These are phyloP conservation scores for Massariosphaeria phaeospora DNA, from an alignment of 495 filamentous ascomycete genomes.

Conservation along the genomic window DNA sequence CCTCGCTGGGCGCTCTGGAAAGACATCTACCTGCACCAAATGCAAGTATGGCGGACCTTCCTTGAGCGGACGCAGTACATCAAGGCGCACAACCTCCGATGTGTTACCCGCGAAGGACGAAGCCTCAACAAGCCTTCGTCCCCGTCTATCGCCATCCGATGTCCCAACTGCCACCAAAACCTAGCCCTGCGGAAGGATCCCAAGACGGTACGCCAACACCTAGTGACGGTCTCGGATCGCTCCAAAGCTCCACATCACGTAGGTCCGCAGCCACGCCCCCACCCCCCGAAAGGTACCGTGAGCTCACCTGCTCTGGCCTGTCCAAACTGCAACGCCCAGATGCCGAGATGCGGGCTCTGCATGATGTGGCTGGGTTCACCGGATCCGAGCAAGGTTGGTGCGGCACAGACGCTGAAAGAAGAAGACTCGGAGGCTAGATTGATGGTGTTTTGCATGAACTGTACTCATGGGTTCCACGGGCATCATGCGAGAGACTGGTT, in stretches of 20 bases:
- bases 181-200: slow-evolving; percentile 24
- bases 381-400: slow-evolving; percentile 58
- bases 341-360: slow-evolving; percentile 87
- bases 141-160: slow-evolving; percentile 26
- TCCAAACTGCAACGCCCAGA: slow-evolving; percentile 77
- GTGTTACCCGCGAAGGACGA: slow-evolving; percentile 29
- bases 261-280: slow-evolving; percentile 5
- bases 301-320: slow-evolving; percentile 56
- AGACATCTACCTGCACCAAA: slow-evolving; percentile 70
- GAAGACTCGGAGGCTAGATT: slow-evolving; percentile 40
- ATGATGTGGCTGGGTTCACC: slow-evolving; percentile 77
- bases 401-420: slow-evolving; percentile 43
- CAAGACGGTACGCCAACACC: slow-evolving; percentile 20
- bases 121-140: slow-evolving; percentile 29
- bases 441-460: slow-evolving; percentile 79
- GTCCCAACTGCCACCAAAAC: slow-evolving; percentile 31
- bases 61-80: slow-evolving; percentile 57
- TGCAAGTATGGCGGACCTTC: slow-evolving; percentile 69
- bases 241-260: slow-evolving; percentile 1
- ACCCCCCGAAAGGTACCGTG: slow-evolving; percentile 41
- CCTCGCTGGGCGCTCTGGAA: slow-evolving; percentile 73
- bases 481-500: slow-evolving; percentile 91
- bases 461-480: slow-evolving; percentile 84
- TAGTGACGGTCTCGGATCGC: slow-evolving; percentile 11
- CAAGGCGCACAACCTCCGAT: slow-evolving; percentile 36